Evolutionary conservation across 352 stramenopile genomes (phyloP).

Genomic region (Phytopythium litorale): DNA sequence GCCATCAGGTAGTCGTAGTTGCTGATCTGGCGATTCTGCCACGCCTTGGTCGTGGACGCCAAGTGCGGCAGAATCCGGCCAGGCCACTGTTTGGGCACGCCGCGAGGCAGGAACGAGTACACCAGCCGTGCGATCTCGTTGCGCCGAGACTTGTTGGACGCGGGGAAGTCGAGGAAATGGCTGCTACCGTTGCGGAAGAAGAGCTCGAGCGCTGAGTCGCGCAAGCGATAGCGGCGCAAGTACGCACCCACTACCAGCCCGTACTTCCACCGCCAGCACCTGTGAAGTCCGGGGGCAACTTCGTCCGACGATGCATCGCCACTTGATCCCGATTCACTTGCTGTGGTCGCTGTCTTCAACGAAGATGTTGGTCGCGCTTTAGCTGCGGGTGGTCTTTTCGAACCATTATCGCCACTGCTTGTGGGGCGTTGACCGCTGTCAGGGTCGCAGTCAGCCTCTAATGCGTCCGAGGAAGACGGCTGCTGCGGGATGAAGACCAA

Average conservation of each 20-base stretch:
- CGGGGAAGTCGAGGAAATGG: conserved; percentile 81
- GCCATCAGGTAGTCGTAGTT: conserved; percentile 98
- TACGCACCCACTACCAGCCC: conserved; percentile 72
- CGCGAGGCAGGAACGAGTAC: conserved; percentile 72
- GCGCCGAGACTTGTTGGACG: conserved; percentile 62
- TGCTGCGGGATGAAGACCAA: conserved; percentile 61
- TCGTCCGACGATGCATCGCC: conserved; percentile 30
- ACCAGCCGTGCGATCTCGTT: conserved; percentile 71
- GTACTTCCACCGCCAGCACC: conserved; percentile 82
- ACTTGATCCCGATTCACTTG: background rate
- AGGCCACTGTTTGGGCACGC: conserved; percentile 75
- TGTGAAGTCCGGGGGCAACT: conserved; percentile 57
- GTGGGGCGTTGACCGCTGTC: conserved; percentile 4
- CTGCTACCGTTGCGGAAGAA: conserved; percentile 76
- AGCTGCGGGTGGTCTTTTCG: background rate
- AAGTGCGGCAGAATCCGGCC: conserved; percentile 47
- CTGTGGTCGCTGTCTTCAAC: background rate
- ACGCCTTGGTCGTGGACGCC: conserved; percentile 60
- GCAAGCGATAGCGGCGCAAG: conserved; percentile 73
- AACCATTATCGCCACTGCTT: background rate
- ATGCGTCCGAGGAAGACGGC: background rate
- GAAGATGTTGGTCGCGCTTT: background rate
- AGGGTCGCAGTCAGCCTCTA: conserved; percentile 14
- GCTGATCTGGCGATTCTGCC: conserved; percentile 73
- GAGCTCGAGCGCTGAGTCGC: conserved; percentile 79